Evolutionary conservation across 139 green algal genomes (phyloP).

Genomic region (Tetradesmus lagerheimii): DNA sequence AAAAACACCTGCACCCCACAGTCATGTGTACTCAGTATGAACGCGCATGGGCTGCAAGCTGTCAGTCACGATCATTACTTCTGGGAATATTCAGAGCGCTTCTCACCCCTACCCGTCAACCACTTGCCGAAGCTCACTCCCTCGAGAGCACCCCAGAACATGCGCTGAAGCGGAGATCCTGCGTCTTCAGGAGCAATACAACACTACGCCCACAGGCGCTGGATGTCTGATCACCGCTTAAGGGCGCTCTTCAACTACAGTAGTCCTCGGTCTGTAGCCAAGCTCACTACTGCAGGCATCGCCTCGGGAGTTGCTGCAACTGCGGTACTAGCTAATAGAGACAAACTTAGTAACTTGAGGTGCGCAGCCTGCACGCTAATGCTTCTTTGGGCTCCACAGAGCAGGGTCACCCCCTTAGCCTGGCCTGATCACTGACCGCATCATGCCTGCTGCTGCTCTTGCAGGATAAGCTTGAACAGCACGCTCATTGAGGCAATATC

Average conservation of each 20-base stretch:
- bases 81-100: background rate
- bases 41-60: background rate
- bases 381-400: background rate
- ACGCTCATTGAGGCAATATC: conserved; percentile 32
- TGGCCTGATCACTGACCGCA: background rate
- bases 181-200: background rate
- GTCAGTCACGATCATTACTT: background rate
- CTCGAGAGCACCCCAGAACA: background rate
- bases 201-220: background rate
- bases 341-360: background rate
- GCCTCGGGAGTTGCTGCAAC: conserved; percentile 1
- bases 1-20: background rate
- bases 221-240: conserved; percentile 1
- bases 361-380: background rate
- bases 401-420: background rate
- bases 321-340: background rate
- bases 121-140: background rate
- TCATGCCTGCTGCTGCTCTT: background rate
- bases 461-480: conserved; percentile 18
- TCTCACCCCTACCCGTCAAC: background rate
- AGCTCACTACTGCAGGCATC: background rate
- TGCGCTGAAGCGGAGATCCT: background rate
- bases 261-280: background rate
- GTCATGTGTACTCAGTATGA: background rate
- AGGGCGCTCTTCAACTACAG: background rate